Base-by-base conservation (phyloP, 148 eudicot species). In the Silene latifolia region DNA sequence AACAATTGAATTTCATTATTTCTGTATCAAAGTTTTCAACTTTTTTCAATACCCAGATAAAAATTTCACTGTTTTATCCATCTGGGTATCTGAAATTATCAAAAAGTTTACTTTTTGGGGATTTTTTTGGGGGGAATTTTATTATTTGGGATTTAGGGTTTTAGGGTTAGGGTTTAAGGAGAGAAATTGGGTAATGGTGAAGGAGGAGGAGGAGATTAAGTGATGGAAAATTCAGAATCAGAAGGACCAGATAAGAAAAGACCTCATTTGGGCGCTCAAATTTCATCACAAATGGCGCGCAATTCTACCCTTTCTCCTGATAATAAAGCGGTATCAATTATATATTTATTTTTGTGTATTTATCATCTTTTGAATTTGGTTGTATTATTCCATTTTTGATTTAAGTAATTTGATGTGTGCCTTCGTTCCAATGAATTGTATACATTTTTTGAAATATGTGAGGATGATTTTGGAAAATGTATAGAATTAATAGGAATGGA, bases 231-330 rank as follows among this genome's bases (percentile, higher is more conserved):
- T 78, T 14, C 77, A 21, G 88, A 88, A 29, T 82, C 81, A 18
- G 85, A 82, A 29, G 94, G 88, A 82, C 90, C 88, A 10, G 83
- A 84, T 18, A 84, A 87, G 78, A 92, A 92, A 85, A 79, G 85
- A 23, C 89, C 86, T 74, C 90, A 86, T 85, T 83, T 88, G 76
- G 80, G 82, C 82, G 57, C 68, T 57, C 72, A 69, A 69, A 32
- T 42, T 27, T 60, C 89, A 70, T 82, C 80, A 5, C 46, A 83
- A 9, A 91, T 90, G 94, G 94, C 97, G 67, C 97, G 95, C 63
- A 85, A 87, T 74, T 83, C 95, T 56, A 47, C 78, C 44, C 56
- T 88, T 77, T 77, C 92, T 76, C 88, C 87, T 57, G 87, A 90
- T 71, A 84, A 87, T 67, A 80, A 82, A 74, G 74, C 91, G 80